These are phyloP conservation scores for Infundibulicybe gibba DNA, from an alignment of 768 basidiomycete genomes.

Conservation along the genomic window DNA sequence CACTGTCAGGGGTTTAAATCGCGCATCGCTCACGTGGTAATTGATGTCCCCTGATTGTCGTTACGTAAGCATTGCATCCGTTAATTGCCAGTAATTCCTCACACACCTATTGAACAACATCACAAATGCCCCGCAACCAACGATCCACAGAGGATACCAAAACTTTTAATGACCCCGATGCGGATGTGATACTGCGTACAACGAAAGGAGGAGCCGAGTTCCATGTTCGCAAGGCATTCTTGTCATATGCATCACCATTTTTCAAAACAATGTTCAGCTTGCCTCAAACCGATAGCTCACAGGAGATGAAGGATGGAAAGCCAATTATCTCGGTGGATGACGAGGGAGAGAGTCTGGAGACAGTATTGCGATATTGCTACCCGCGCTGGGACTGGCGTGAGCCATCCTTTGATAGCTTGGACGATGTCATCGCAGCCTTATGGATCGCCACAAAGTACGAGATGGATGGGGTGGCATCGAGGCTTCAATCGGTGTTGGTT, in stretches of 20 bases:
- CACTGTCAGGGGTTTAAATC: too few species aligned
- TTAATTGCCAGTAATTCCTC: too few species aligned
- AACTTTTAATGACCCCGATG: slow-evolving; percentile 1
- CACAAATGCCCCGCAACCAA: too few species aligned
- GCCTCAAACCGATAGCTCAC: background rate
- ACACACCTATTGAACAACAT: too few species aligned
- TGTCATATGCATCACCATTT: slow-evolving; percentile 7
- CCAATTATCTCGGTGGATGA: slow-evolving; percentile 5
- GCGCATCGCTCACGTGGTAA: too few species aligned
- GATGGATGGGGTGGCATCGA: slow-evolving; percentile 15
- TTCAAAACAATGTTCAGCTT: slow-evolving; percentile 7
- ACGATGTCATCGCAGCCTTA: slow-evolving; percentile 10
- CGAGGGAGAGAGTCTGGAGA: slow-evolving; percentile 2
- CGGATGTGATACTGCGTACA: slow-evolving; percentile 8
- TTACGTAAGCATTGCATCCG: too few species aligned
- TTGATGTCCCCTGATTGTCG: too few species aligned
- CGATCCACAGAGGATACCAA: too few species aligned
- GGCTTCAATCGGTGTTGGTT: slow-evolving; percentile 10
- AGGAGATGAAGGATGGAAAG: slow-evolving; percentile 6
- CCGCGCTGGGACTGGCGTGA: background rate
- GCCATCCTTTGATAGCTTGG: slow-evolving; percentile 2
- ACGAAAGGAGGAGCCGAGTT: slow-evolving; percentile 1
- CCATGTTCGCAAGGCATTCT: slow-evolving; percentile 2
- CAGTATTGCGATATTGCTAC: background rate
- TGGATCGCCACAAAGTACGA: slow-evolving; percentile 17